These are phyloP conservation scores for Corymbia citriodora DNA, from an alignment of 441 rosid genomes.

Conservation along the genomic window DNA sequence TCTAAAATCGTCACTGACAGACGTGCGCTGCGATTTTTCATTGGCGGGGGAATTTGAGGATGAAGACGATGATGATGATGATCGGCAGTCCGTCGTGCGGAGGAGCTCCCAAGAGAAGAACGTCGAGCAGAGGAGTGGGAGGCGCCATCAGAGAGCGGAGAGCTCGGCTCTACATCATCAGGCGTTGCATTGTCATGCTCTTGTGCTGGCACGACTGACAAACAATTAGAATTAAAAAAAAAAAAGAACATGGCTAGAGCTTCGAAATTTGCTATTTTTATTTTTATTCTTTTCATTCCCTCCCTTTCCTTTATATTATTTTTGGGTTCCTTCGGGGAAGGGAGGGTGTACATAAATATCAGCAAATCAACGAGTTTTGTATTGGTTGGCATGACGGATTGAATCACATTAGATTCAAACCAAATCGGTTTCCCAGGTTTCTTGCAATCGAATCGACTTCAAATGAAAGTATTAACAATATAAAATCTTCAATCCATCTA, in stretches of 20 bases:
- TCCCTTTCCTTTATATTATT: not conserved
- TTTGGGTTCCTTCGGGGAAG: not conserved
- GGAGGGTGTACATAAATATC: not conserved
- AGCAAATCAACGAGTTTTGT: not conserved
- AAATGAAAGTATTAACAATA: not conserved
- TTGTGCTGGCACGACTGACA: conserved; percentile 16
- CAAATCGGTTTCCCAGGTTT: not conserved
- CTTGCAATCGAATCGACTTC: not conserved
- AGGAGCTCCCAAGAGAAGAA: conserved; percentile 14
- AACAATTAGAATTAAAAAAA: not conserved
- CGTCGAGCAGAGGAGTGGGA: conserved; percentile 10
- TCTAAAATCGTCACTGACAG: not conserved
- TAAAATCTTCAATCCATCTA: not conserved
- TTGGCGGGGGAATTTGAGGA: not conserved
- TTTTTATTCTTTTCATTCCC: not conserved
- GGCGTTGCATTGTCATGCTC: conserved; percentile 20
- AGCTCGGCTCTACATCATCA: conserved; percentile 14
- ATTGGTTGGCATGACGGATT: not conserved
- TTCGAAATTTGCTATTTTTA: not conserved
- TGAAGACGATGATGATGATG: not conserved
- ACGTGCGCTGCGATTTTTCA: not conserved
- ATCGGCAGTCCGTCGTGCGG: not conserved
- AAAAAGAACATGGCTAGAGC: not conserved
- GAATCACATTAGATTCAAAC: not conserved
- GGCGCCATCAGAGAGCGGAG: conserved; percentile 14